Evolutionary conservation across 2,329 filamentous ascomycete species (phyloP), one percentile per base, ranked within the genome.

Genomic region (Pestalotiopsis fici): DNA sequence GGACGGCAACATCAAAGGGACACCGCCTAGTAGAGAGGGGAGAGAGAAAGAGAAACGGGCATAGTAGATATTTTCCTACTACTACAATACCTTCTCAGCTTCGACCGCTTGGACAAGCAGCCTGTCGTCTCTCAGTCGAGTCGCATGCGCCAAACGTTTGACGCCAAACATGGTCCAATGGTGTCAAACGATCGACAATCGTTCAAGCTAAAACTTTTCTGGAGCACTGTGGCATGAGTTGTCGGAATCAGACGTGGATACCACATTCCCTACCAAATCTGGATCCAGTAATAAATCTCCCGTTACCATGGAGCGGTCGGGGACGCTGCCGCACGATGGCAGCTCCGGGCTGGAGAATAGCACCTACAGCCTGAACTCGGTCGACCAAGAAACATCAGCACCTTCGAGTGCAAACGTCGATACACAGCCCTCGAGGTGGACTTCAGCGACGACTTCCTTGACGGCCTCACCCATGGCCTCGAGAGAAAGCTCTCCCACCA

Each of bases 391-490:
- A 57, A 74, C 74, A 64, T 77, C 76, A 47, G 72, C 72, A 28
- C 73, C 75, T 25, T 77, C 75, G 31, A 77, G 75, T 67, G 75
- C 74, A 31, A 74, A 76, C 62, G 64, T 74, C 64, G 76, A 78
- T 61, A 76, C 75, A 0, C 76, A 78, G 65, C 60, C 71, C 39
- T 77, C 76, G 63, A 77, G 73, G 71, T 77, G 74, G 76, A 75
- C 76, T 27, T 78, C 76, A 3, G 69, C 74, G 27, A 75, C 74
- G 43, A 77, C 76, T 11, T 78, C 76, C 37, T 57, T 77, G 61
- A 74, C 75, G 61, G 73, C 72, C 18, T 78, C 76, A 28, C 76
- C 76, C 18, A 66, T 66, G 55, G 68, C 73, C 62, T 78, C 76
- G 3, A 73, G 76, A 72, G 76, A 78, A 31, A 64, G 71, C 13